Evolutionary conservation across 2,329 filamentous ascomycete genomes (phyloP), one percentile per base, ranked within the genome.

Genomic region (Pseudogymnoascus sp.): DNA sequence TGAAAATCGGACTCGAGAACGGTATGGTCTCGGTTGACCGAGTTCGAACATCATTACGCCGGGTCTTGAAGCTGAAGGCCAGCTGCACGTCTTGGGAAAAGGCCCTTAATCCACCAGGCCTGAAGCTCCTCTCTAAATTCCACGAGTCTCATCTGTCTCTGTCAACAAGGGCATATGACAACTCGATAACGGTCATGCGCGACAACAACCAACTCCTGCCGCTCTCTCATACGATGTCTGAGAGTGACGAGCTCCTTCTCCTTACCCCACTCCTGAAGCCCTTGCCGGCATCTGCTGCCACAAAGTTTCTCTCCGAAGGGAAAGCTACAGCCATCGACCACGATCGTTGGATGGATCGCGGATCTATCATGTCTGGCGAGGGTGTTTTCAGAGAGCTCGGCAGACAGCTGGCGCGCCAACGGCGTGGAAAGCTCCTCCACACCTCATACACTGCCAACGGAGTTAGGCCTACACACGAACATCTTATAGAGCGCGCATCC

Each of bases 371-470:
- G 88, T 96, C 90, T 68, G 93, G 93, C 28, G 93, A 98, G 76
- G 88, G 90, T 31, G 92, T 98, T 0, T 98, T 98, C 70, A 84
- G 91, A 69, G 92, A 96, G 72, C 82, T 98, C 24, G 93, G 93
- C 1, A 85, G 91, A 69, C 91, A 90, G 6, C 78, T 98, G n/a
- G 93, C 93, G 10, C 84, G 93, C 61, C 89, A 92, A 67, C 82
- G 93, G 22, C 91, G 90, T 68, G 91, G 93, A 19, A 90, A 95
- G 70, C 85, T 97, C 5, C 79, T 97, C 14, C 92, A 98, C 74
- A 96, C 93, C 1, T 97, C 93, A 11, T 98, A 98, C 72, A 97
- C 93, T 0, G 90, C 92, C 1, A 96, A 96, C 69, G 93, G 93
- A 12, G 88, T 98, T 2, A 84, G 93, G 38, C 93, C 93, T 74